Evolutionary conservation across 345 rosid species (phyloP).

Genomic region (Melaleuca alternifolia): DNA sequence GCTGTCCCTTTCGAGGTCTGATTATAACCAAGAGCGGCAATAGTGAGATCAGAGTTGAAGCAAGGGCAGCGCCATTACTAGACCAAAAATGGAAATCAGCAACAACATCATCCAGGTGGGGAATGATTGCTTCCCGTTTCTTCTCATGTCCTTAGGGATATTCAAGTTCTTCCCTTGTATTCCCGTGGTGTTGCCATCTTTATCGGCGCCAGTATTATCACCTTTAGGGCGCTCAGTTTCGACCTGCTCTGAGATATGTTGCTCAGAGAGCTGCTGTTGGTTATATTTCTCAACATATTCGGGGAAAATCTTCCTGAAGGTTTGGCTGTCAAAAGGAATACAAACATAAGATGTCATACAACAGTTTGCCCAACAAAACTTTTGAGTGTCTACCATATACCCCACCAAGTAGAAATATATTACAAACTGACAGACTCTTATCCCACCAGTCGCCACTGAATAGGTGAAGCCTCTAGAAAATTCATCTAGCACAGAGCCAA

Average conservation of each 20-base stretch:
- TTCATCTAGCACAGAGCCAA: background rate
- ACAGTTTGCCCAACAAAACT: background rate
- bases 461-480: background rate
- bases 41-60: constrained; percentile 56
- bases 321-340: constrained; percentile 32
- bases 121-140: constrained; percentile 51
- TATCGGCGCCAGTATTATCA: constrained; percentile 20
- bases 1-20: background rate
- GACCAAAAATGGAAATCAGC: constrained; percentile 77
- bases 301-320: constrained; percentile 86
- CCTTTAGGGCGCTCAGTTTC: constrained; percentile 29
- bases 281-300: constrained; percentile 79
- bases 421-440: background rate
- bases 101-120: constrained; percentile 85
- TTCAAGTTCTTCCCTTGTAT: constrained; percentile 23
- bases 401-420: background rate
- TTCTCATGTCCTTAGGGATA: constrained; percentile 12
- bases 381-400: background rate
- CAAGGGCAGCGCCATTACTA: constrained; percentile 94
- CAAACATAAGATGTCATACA: background rate
- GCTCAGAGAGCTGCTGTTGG: constrained; percentile 49
- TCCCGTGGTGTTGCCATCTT: constrained; percentile 20
- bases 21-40: background rate
- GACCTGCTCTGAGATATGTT: constrained; percentile 26
- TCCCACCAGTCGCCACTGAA: background rate